These are phyloP conservation scores for Cyphellophora attinorum DNA, from an alignment of 2,329 filamentous ascomycete genomes.

Conservation along the genomic window DNA sequence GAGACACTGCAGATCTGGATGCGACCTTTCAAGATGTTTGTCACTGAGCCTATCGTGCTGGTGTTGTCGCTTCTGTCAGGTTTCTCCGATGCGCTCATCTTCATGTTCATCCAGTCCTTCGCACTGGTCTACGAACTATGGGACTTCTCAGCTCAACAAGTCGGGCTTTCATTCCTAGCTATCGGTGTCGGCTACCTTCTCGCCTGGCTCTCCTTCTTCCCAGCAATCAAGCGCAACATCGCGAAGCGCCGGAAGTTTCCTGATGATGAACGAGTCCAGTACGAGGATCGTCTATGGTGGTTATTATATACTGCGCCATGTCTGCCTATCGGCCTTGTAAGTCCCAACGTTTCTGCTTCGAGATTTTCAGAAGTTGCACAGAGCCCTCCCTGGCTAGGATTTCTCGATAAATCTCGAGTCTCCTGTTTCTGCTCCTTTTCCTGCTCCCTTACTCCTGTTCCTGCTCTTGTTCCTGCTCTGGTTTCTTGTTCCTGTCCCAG, in stretches of 20 bases:
- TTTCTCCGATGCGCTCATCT: conserved; percentile 56
- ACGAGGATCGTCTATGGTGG: conserved; percentile 53
- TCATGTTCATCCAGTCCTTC: conserved; percentile 57
- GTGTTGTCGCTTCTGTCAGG: conserved; percentile 53
- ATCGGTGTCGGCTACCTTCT: conserved; percentile 50
- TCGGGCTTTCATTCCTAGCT: conserved; percentile 46
- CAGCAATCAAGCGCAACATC: conserved; percentile 42
- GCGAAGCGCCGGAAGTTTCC: conserved; percentile 37
- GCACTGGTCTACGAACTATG: conserved; percentile 51
- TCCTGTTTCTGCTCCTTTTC: no score
- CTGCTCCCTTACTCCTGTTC: no score
- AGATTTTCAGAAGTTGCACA: no score
- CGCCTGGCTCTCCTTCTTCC: conserved; percentile 49
- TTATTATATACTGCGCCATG: conserved; percentile 51
- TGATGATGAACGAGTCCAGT: conserved; percentile 49
- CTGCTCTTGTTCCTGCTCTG: no score
- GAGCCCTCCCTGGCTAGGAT: no score
- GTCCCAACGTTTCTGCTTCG: no score
- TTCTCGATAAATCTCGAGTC: no score
- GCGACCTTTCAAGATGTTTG: conserved; percentile 55
- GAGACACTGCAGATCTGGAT: conserved; percentile 50
- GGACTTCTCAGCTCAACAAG: conserved; percentile 41
- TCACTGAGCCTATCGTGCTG: conserved; percentile 55
- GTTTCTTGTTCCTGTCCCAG: no score
- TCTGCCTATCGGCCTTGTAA: conserved; percentile 52